Conservation (phyloP, 2,329 filamentous ascomycete genomes). For the Akanthomyces uredinophilus region DNA sequence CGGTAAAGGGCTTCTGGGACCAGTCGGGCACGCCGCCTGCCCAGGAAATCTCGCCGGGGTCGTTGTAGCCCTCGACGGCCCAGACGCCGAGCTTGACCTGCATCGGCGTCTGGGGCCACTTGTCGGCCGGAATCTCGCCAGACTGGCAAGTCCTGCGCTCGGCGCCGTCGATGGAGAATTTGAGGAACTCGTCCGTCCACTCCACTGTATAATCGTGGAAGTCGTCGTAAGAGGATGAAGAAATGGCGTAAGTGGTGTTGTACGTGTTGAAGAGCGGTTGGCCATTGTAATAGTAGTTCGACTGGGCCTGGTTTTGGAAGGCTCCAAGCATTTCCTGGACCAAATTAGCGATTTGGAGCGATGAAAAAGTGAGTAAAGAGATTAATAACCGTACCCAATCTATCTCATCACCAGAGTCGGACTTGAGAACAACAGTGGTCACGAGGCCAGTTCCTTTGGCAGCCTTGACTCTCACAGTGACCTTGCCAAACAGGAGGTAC, state of each 20-base stretch:
- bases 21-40: slow-evolving; percentile 51
- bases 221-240: slow-evolving; percentile 30
- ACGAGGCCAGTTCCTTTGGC: slow-evolving; percentile 71
- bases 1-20: slow-evolving; percentile 21
- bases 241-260: slow-evolving; percentile 44
- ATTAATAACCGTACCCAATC: slow-evolving; percentile 24
- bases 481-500: slow-evolving; percentile 81
- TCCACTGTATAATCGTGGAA: slow-evolving; percentile 64
- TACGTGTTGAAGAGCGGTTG: slow-evolving; percentile 47
- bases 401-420: slow-evolving; percentile 74
- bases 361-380: not conserved
- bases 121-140: slow-evolving; percentile 41
- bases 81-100: slow-evolving; percentile 58
- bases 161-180: slow-evolving; percentile 54
- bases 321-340: slow-evolving; percentile 26
- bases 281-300: slow-evolving; percentile 75
- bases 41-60: slow-evolving; percentile 61
- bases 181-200: slow-evolving; percentile 56
- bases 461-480: slow-evolving; percentile 64
- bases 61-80: slow-evolving; percentile 43
- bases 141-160: slow-evolving; percentile 29
- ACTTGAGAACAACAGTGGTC: slow-evolving; percentile 71
- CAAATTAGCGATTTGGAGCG: not conserved
- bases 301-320: slow-evolving; percentile 56
- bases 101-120: slow-evolving; percentile 67